Evolutionary conservation across 2,329 filamentous ascomycete species (phyloP).

Genomic region (Aspergillus ibericus): DNA sequence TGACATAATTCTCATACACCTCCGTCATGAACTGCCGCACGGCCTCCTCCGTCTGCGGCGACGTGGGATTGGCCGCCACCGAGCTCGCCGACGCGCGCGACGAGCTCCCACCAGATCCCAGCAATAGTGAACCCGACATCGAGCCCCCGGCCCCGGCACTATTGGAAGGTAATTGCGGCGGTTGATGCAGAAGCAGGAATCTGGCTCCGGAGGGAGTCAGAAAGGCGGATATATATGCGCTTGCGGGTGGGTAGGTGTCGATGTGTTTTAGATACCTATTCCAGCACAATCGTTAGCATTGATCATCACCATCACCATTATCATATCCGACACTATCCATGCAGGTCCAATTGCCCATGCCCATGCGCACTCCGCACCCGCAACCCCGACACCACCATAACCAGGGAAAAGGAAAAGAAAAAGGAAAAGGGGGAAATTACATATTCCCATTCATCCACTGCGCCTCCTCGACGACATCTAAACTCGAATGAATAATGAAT

Average conservation of each 20-base stretch:
- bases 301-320: neutral
- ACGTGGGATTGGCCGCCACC: constrained; percentile 80
- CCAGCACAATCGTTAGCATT: neutral
- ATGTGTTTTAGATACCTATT: constrained; percentile 90
- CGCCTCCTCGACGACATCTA: constrained; percentile 94
- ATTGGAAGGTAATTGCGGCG: constrained; percentile 51
- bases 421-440: constrained; percentile 50
- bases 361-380: too few species aligned
- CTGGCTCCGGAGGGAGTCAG: constrained; percentile 89
- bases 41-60: constrained; percentile 89
- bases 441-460: constrained; percentile 88
- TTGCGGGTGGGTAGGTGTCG: constrained; percentile 81
- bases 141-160: neutral
- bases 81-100: constrained; percentile 61
- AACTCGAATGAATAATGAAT: constrained; percentile 89
- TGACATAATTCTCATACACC: constrained; percentile 95
- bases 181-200: constrained; percentile 91
- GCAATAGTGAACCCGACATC: constrained; percentile 24
- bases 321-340: constrained; percentile 9
- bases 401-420: neutral
- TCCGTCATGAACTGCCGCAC: constrained; percentile 93
- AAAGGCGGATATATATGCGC: constrained; percentile 93
- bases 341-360: too few species aligned
- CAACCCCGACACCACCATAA: too few species aligned
- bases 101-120: constrained; percentile 21